Percentiles rank a stretch among this genome's conserved stretches.
These are phyloP conservation scores for Phaeosphaeria sp. DNA, from an alignment of 2,329 filamentous ascomycete species.

Conservation along the genomic window DNA sequence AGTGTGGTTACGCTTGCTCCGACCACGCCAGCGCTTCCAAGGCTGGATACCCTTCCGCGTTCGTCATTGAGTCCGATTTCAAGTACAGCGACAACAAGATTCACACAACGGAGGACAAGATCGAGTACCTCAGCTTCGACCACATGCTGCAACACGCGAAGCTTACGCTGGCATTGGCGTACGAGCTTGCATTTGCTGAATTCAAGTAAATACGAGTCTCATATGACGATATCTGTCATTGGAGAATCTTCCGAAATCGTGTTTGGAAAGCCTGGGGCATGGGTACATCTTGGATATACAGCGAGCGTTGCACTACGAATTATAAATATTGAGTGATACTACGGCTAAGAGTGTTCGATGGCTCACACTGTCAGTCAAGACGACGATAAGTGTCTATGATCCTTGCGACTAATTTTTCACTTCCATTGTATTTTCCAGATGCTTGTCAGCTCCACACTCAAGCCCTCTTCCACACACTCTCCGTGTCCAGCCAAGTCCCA, in stretches of 20 bases:
- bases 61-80: conserved; percentile 78
- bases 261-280: background rate
- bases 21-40: conserved; percentile 77
- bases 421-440: background rate
- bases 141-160: conserved; percentile 92
- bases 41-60: conserved; percentile 75
- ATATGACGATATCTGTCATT: background rate
- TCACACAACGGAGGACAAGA: conserved; percentile 72
- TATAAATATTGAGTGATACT: background rate
- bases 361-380: too few species aligned
- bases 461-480: conserved; percentile 39
- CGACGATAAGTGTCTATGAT: background rate
- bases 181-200: conserved; percentile 81
- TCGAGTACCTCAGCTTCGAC: conserved; percentile 78
- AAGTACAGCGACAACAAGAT: conserved; percentile 70
- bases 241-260: background rate
- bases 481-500: conserved; percentile 51
- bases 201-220: conserved; percentile 54
- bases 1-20: conserved; percentile 86
- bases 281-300: background rate
- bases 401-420: background rate
- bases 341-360: background rate
- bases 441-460: background rate
- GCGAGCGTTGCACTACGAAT: background rate
- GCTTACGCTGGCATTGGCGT: conserved; percentile 81